phyloP scores from a whole-genome alignment of 2,329 filamentous ascomycete genomes.

The Botryotinia narcissicola region DNA sequence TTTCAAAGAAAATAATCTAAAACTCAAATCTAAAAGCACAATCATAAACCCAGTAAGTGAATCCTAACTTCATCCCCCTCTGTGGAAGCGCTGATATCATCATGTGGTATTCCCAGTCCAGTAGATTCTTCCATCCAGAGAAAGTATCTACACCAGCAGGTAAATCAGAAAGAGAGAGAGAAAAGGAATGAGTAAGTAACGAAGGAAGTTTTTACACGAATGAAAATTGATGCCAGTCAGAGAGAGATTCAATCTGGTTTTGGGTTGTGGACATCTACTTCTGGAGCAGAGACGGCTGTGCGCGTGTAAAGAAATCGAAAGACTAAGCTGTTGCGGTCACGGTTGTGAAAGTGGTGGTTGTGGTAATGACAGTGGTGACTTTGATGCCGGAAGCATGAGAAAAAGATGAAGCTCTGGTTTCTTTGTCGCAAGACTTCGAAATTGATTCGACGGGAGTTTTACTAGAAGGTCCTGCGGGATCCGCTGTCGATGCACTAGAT shows the following conservation, averaged over 20 bases:
- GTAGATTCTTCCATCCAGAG: neutral
- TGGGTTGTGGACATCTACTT: neutral
- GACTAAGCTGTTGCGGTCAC: neutral
- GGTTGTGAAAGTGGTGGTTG: neutral
- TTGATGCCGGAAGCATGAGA: neutral
- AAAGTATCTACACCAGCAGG: neutral
- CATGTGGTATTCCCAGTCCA: neutral
- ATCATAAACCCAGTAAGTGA: neutral
- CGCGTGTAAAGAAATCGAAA: neutral
- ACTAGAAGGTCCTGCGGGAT: neutral
- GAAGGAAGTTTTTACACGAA: neutral
- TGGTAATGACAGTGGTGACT: neutral
- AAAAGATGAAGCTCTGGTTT: neutral
- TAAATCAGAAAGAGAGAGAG: neutral
- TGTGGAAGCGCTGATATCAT: neutral
- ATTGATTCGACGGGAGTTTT: neutral
- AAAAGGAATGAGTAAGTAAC: neutral
- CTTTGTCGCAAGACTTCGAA: neutral
- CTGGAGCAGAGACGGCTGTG: neutral
- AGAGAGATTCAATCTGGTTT: neutral
- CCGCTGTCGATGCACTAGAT: neutral
- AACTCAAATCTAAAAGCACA: neutral
- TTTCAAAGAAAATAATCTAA: neutral
- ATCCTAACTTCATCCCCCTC: neutral
- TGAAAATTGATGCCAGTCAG: neutral